phyloP scores from a whole-genome alignment of 2,329 filamentous ascomycete species.

The Fusarium sp. region DNA sequence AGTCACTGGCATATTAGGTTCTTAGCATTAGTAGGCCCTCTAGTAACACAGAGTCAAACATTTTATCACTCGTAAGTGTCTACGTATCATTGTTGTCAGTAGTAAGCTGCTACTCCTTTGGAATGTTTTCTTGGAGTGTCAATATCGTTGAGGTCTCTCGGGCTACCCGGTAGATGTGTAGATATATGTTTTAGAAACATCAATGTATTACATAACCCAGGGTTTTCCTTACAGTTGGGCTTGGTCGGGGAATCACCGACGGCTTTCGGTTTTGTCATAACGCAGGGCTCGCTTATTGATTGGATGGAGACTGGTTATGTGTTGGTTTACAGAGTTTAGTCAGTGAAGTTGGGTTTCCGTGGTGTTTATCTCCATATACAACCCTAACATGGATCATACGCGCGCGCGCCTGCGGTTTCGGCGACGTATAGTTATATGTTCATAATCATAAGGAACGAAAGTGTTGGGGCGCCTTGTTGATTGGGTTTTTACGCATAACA shows the following conservation, averaged over 20 bases:
- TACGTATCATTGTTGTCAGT: neutral
- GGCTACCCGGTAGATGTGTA: neutral
- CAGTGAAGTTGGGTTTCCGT: neutral
- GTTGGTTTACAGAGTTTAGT: no score
- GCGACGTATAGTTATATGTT: neutral
- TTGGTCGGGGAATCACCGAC: no score
- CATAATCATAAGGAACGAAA: neutral
- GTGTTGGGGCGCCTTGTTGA: neutral
- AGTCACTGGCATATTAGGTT: neutral
- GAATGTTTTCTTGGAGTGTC: rapidly evolving
- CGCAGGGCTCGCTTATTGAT: neutral
- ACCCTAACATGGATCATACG: neutral
- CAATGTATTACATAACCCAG: neutral
- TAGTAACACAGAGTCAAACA: neutral
- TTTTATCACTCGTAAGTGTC: neutral
- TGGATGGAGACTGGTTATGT: neutral
- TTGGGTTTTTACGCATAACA: neutral
- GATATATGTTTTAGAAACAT: neutral
- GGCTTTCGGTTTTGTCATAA: no score
- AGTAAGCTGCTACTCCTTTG: neutral
- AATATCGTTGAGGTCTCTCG: neutral
- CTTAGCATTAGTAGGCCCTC: neutral
- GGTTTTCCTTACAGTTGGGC: no score
- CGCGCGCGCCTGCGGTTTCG: neutral
- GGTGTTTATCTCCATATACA: neutral